Percentiles rank a stretch among this genome's conserved stretches.
phyloP scores from a whole-genome alignment of 177 flowering plant genomes.

The Vitis hybrid region DNA sequence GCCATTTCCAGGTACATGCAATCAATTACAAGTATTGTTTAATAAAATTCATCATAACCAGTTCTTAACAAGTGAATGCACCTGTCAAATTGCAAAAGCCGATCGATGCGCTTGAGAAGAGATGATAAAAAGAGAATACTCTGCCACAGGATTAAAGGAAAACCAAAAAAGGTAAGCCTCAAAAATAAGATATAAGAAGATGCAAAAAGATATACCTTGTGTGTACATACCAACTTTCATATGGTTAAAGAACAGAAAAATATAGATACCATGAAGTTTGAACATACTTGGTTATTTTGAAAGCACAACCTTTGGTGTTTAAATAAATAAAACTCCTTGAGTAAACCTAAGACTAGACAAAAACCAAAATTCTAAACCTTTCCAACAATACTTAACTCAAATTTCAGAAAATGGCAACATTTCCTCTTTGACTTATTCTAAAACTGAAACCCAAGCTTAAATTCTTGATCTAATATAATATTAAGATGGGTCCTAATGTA shows the following conservation, averaged over 20 bases:
- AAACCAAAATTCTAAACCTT: not conserved
- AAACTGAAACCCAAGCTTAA: not conserved
- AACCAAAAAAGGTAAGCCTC: slow-evolving; percentile 1
- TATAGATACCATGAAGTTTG: no score
- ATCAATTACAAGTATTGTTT: slow-evolving; percentile 8
- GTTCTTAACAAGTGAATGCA: slow-evolving; percentile 19
- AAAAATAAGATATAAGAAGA: slow-evolving; percentile 1
- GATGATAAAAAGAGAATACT: slow-evolving; percentile 63
- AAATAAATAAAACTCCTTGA: not conserved
- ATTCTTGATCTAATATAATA: not conserved
- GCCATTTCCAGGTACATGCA: slow-evolving; percentile 9
- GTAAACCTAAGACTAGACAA: not conserved
- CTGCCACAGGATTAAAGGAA: slow-evolving; percentile 40
- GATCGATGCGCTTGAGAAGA: slow-evolving; percentile 90
- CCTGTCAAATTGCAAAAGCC: slow-evolving; percentile 96
- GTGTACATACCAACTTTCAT: no score
- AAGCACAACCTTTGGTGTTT: no score
- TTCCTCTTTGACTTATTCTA: not conserved
- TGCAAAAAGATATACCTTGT: no score
- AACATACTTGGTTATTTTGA: no score
- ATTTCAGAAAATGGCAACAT: not conserved
- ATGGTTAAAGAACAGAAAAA: no score
- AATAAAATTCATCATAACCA: not conserved
- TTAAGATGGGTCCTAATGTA: no score
- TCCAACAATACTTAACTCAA: not conserved